Percentiles rank a stretch among this genome's conserved stretches.
Evolutionary conservation across 495 filamentous ascomycete genomes (phyloP).

Genomic region (Usnea hakonensis): DNA sequence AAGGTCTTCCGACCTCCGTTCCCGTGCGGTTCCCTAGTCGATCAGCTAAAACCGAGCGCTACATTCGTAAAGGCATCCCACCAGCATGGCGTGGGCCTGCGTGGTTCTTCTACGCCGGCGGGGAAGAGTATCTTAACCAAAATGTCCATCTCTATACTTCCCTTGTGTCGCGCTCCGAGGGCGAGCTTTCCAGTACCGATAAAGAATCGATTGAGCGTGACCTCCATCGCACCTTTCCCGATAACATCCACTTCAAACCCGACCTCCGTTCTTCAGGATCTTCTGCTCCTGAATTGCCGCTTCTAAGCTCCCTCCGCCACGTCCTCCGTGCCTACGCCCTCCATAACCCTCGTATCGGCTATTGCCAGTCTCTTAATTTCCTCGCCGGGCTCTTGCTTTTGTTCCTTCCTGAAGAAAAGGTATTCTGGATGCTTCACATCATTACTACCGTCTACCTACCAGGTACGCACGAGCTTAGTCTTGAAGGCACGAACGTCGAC

Average conservation of each 20-base stretch:
- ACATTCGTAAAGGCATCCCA: constrained; percentile 91
- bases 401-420: constrained; percentile 84
- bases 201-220: constrained; percentile 92
- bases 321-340: constrained; percentile 86
- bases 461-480: constrained; percentile 82
- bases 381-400: constrained; percentile 91
- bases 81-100: constrained; percentile 86
- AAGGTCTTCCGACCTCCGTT: constrained; percentile 60
- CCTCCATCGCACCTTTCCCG: constrained; percentile 89
- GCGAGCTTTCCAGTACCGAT: constrained; percentile 58
- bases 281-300: constrained; percentile 52
- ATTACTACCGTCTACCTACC: constrained; percentile 83
- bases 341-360: constrained; percentile 82
- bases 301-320: constrained; percentile 71
- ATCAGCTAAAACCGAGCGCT: constrained; percentile 75
- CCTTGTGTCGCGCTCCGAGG: constrained; percentile 55
- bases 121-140: constrained; percentile 64
- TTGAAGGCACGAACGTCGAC: constrained; percentile 92
- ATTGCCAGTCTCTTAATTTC: constrained; percentile 96
- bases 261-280: constrained; percentile 33
- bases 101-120: constrained; percentile 98
- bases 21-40: constrained; percentile 73
- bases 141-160: constrained; percentile 66
- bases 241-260: constrained; percentile 87
- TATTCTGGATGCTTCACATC: constrained; percentile 91